Evolutionary conservation across 768 basidiomycete species (phyloP).

Genomic region (Tylopilus sp.): DNA sequence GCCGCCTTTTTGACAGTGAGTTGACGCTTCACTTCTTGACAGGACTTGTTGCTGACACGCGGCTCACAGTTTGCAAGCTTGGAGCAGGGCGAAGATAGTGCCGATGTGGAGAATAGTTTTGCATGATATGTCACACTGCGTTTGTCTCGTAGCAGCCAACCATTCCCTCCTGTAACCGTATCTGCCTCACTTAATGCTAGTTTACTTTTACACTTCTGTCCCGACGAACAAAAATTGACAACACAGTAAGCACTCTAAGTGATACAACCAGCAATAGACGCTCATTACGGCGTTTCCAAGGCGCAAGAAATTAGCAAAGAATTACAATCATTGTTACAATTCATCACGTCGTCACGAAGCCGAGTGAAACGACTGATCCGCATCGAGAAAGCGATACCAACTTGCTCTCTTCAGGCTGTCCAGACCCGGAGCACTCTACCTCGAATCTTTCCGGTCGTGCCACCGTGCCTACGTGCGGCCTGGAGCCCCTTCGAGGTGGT

Average conservation of each 20-base stretch:
- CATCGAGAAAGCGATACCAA: constrained; percentile 42
- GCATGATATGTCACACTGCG: constrained; percentile 46
- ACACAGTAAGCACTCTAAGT: background rate
- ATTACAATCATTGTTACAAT: constrained; percentile 2
- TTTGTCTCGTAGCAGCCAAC: background rate
- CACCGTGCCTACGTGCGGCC: constrained; percentile 35
- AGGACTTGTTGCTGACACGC: background rate
- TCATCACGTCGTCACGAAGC: constrained; percentile 44
- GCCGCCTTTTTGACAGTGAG: constrained; percentile 89
- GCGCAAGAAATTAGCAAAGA: constrained; percentile 15
- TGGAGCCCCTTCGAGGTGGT: constrained; percentile 62
- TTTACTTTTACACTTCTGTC: background rate
- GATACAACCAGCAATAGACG: background rate
- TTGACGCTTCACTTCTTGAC: constrained; percentile 9
- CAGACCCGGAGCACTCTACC: constrained; percentile 7
- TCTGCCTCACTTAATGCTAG: background rate
- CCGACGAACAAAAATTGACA: too few species aligned
- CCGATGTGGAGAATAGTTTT: constrained; percentile 94
- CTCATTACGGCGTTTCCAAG: background rate
- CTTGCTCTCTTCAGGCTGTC: constrained; percentile 7
- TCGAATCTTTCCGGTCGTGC: constrained; percentile 12
- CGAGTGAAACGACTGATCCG: constrained; percentile 53
- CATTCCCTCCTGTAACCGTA: constrained; percentile 20
- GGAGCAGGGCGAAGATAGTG: constrained; percentile 88
- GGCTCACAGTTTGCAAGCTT: constrained; percentile 74